Percentiles rank a stretch among this genome's conserved stretches.
These are phyloP conservation scores for Larix kaempferi DNA, from an alignment of 75 land plant genomes.

Conservation along the genomic window DNA sequence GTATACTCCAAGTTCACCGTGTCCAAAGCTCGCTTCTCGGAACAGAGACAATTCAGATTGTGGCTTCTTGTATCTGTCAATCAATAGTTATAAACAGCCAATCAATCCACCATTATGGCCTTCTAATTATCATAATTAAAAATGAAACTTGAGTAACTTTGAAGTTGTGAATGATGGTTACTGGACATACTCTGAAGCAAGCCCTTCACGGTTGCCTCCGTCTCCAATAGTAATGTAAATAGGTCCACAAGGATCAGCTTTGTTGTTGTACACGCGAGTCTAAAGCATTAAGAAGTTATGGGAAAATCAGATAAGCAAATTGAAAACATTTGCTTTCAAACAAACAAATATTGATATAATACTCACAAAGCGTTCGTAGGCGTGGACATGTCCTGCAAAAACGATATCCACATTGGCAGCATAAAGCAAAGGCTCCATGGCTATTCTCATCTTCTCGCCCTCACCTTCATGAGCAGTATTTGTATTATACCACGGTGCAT, in stretches of 20 bases:
- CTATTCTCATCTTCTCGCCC: conserved; percentile 38
- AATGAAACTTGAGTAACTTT: not conserved
- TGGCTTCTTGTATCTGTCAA: conserved; percentile 50
- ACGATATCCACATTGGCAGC: conserved; percentile 35
- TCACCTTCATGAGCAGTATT: conserved; percentile 41
- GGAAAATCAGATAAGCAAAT: not conserved
- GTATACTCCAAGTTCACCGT: conserved; percentile 74
- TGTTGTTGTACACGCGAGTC: conserved; percentile 53
- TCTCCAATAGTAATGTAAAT: conserved; percentile 79
- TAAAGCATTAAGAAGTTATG: not conserved
- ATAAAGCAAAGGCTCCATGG: conserved; percentile 34
- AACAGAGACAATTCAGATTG: conserved; percentile 81
- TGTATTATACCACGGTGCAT: conserved; percentile 52
- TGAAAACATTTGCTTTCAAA: not conserved
- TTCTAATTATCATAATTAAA: not conserved
- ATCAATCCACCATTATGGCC: not conserved
- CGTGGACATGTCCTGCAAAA: conserved; percentile 48
- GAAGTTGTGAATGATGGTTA: not conserved
- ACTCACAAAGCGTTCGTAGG: conserved; percentile 44
- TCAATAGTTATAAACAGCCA: not conserved
- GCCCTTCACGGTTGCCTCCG: conserved; percentile 89
- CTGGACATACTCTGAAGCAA: conserved; percentile 38
- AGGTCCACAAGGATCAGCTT: conserved; percentile 56
- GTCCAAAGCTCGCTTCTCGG: conserved; percentile 97
- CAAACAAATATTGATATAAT: not conserved